Evolutionary conservation across 2,329 filamentous ascomycete genomes (phyloP).

Genomic region (Penicillium glabrum): DNA sequence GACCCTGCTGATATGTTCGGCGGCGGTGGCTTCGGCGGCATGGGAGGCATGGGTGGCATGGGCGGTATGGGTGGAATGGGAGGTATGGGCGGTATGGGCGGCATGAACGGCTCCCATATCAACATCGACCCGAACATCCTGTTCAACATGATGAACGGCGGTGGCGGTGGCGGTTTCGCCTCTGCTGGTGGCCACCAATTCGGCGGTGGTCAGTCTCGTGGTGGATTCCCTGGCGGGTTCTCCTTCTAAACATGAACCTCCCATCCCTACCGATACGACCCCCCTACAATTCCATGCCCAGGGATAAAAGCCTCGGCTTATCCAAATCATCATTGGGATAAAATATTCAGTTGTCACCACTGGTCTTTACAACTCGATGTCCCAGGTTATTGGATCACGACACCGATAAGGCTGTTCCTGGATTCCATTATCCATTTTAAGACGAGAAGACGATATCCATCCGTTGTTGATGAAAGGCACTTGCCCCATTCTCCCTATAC

Average conservation of each 20-base stretch:
- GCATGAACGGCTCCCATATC: constrained; percentile 51
- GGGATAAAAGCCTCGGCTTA: background rate
- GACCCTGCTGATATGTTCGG: constrained; percentile 86
- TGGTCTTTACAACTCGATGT: background rate
- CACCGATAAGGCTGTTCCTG: background rate
- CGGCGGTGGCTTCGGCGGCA: constrained; percentile 55
- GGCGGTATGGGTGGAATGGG: constrained; percentile 48
- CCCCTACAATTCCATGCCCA: background rate
- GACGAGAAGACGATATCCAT: background rate
- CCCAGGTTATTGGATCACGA: background rate
- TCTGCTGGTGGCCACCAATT: constrained; percentile 53
- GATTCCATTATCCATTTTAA: background rate
- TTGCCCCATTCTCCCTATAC: background rate
- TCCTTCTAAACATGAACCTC: constrained; percentile 49
- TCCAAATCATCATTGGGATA: background rate
- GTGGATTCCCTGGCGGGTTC: constrained; percentile 55
- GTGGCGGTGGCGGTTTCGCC: constrained; percentile 45
- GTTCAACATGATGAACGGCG: constrained; percentile 80
- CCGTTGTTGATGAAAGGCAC: background rate
- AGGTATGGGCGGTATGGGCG: constrained; percentile 59
- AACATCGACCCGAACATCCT: constrained; percentile 74
- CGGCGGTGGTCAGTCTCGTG: constrained; percentile 36
- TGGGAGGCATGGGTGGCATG: constrained; percentile 50
- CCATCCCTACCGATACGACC: background rate
- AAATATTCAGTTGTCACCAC: background rate